Percentiles rank a stretch among this genome's conserved stretches.
Conservation (phyloP, 768 basidiomycete genomes). For the Tricholoma saponaceum region DNA sequence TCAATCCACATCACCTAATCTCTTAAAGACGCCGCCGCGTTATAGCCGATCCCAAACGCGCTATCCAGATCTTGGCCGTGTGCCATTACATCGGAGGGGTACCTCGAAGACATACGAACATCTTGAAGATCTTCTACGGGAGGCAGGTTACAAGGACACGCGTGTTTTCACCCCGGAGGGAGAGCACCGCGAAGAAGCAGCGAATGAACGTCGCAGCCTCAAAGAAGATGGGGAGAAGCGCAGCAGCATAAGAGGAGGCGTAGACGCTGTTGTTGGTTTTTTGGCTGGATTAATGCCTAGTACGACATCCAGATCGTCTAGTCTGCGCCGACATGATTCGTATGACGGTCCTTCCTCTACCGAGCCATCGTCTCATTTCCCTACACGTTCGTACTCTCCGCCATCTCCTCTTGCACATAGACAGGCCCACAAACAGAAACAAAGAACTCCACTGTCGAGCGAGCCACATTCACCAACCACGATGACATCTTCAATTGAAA, state of each 20-base stretch:
- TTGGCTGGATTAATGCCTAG: constrained; percentile 58
- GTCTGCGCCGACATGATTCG: constrained; percentile 9
- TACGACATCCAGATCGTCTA: constrained; percentile 20
- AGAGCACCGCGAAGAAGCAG: constrained; percentile 40
- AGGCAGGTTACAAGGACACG: constrained; percentile 92
- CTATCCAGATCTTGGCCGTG: constrained; percentile 63
- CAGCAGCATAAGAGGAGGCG: constrained; percentile 43
- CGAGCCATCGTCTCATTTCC: neutral
- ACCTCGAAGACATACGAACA: constrained; percentile 79
- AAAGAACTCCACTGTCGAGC: constrained; percentile 12
- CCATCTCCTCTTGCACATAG: constrained; percentile 29
- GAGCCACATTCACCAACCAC: constrained; percentile 23
- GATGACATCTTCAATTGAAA: constrained; percentile 32
- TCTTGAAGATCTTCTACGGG: constrained; percentile 79
- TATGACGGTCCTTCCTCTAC: constrained; percentile 2
- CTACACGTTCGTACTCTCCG: constrained; percentile 22
- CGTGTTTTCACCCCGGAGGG: constrained; percentile 84
- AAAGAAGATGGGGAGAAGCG: constrained; percentile 24
- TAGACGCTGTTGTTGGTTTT: constrained; percentile 65
- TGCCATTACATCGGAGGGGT: constrained; percentile 74
- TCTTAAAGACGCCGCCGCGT: constrained; percentile 41
- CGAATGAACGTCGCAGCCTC: constrained; percentile 22
- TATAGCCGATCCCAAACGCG: constrained; percentile 37
- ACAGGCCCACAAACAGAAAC: constrained; percentile 10
- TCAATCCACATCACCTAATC: constrained; percentile 38